Evolutionary conservation across 2,329 filamentous ascomycete genomes (phyloP).

Genomic region (Venturia effusa): DNA sequence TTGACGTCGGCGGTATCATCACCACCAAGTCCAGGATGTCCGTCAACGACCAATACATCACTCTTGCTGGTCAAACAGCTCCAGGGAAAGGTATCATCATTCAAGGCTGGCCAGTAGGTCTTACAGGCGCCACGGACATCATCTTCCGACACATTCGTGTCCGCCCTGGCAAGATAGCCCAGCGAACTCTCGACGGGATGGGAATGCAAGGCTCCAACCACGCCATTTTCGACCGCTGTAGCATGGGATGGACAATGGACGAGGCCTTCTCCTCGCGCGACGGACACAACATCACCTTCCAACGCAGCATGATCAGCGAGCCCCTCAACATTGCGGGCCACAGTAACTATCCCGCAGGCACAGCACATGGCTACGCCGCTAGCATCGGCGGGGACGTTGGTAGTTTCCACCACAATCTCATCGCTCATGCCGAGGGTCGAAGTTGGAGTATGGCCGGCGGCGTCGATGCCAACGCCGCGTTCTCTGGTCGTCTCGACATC

Average conservation of each 20-base stretch:
- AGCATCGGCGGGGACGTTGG: conserved; percentile 43
- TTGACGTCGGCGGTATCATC: conserved; percentile 41
- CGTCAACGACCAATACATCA: conserved; percentile 37
- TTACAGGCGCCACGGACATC: conserved; percentile 40
- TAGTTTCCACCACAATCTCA: conserved; percentile 30
- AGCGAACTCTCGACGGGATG: conserved; percentile 43
- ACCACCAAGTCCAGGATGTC: conserved; percentile 34
- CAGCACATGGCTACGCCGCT: conserved; percentile 27
- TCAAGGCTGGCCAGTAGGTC: conserved; percentile 44
- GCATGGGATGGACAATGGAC: conserved; percentile 44
- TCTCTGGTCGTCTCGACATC: conserved; percentile 46
- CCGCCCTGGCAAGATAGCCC: conserved; percentile 41
- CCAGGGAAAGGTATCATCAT: conserved; percentile 36
- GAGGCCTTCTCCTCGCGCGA: conserved; percentile 41
- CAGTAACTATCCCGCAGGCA: conserved; percentile 26
- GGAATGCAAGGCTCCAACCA: conserved; percentile 41
- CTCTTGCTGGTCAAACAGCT: conserved; percentile 41
- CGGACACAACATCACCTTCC: conserved; percentile 38
- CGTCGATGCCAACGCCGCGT: conserved; percentile 43
- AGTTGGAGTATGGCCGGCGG: conserved; percentile 34
- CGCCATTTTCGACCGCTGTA: conserved; percentile 48
- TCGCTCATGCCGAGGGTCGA: conserved; percentile 30
- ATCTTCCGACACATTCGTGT: conserved; percentile 47
- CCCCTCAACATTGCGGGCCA: conserved; percentile 35
- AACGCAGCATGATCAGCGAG: conserved; percentile 43